Conservation (phyloP, 2,329 filamentous ascomycete species). For the Dendryphion nanum region DNA sequence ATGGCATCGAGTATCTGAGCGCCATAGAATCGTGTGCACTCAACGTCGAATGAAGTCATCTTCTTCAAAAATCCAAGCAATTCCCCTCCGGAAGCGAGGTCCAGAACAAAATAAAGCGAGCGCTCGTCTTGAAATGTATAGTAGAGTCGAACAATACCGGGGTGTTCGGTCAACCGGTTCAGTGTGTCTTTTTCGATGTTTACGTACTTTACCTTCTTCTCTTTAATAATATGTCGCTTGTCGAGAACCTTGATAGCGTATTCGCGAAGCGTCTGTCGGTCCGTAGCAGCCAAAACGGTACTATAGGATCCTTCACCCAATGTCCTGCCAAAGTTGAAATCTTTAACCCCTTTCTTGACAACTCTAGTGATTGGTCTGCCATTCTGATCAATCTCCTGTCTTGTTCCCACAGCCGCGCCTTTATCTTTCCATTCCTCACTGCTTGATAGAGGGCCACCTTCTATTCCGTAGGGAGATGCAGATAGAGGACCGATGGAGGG, state of each 20-base stretch:
- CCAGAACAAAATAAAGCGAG: conserved; percentile 94
- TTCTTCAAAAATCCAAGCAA: conserved; percentile 90
- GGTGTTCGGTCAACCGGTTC: conserved; percentile 93
- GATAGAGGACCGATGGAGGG: conserved; percentile 23
- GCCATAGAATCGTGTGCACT: conserved; percentile 91
- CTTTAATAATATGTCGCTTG: conserved; percentile 98
- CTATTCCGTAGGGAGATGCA: conserved; percentile 50
- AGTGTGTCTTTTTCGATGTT: conserved; percentile 99
- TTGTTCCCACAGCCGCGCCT: conserved; percentile 81
- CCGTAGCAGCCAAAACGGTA: conserved; percentile 88
- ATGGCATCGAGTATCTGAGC: conserved; percentile 96
- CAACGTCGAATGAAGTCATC: conserved; percentile 89
- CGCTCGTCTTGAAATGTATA: conserved; percentile 98
- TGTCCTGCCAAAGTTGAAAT: conserved; percentile 89
- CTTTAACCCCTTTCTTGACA: conserved; percentile 95
- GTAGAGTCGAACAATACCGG: conserved; percentile 92
- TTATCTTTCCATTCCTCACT: conserved; percentile 96
- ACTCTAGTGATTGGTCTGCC: conserved; percentile 78
- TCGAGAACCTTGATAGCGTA: conserved; percentile 98
- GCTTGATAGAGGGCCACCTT: conserved; percentile 60
- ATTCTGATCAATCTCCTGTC: conserved; percentile 80
- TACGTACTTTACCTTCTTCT: conserved; percentile 99
- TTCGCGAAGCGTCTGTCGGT: conserved; percentile 90
- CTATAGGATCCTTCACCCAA: conserved; percentile 97
- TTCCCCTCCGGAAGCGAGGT: conserved; percentile 89